phyloP scores from a whole-genome alignment of 371 early-diverging fungal genomes.

The Conidiobolus incongruus region DNA sequence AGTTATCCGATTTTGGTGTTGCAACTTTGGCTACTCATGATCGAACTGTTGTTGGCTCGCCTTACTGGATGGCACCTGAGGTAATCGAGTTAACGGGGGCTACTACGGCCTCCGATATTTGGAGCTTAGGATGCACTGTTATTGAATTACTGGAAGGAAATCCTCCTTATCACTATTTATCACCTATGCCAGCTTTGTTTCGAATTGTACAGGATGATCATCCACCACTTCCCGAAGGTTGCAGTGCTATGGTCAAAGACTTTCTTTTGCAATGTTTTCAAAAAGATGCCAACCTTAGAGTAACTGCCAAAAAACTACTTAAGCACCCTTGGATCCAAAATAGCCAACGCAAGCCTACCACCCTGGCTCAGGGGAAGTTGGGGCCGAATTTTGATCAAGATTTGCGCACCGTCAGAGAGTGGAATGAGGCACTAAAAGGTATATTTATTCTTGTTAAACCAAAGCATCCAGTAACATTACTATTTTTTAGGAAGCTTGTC shows the following conservation, averaged over 20 bases:
- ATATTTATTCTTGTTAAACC: background rate
- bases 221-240: constrained; percentile 66
- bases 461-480: background rate
- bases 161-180: constrained; percentile 61
- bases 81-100: constrained; percentile 58
- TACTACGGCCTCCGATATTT: constrained; percentile 57
- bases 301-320: constrained; percentile 42
- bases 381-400: constrained; percentile 12
- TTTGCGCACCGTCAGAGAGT: constrained; percentile 13
- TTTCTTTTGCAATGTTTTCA: constrained; percentile 67
- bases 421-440: constrained; percentile 13
- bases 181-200: constrained; percentile 74
- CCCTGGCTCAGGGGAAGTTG: too few relatives aligned
- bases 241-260: constrained; percentile 39
- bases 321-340: constrained; percentile 44
- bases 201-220: constrained; percentile 74
- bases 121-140: constrained; percentile 75
- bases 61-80: constrained; percentile 94
- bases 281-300: constrained; percentile 45
- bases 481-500: background rate
- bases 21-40: constrained; percentile 21
- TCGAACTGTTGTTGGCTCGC: constrained; percentile 50
- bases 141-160: constrained; percentile 71
- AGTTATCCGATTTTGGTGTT: constrained; percentile 79
- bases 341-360: too few relatives aligned